phyloP scores from a whole-genome alignment of 2,329 filamentous ascomycete species.

The Thielaviopsis cerberus region DNA sequence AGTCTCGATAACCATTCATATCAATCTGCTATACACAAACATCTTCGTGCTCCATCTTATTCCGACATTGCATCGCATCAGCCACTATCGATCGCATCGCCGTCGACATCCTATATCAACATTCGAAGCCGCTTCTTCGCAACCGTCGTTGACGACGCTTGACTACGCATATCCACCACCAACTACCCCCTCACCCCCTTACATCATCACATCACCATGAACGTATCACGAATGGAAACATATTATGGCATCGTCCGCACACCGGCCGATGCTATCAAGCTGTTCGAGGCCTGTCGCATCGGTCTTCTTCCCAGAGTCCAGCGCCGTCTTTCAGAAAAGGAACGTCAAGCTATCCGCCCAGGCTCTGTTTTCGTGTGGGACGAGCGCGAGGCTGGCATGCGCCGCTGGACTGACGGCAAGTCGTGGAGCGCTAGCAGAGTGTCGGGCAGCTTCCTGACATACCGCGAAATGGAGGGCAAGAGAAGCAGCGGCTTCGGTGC shows the following conservation, averaged over 20 bases:
- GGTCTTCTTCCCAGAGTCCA: conserved; percentile 83
- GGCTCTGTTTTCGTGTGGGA: conserved; percentile 99
- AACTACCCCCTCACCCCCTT: not conserved
- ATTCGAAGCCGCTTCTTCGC: not conserved
- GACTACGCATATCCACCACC: not conserved
- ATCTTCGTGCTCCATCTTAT: not conserved
- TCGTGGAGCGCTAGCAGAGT: conserved; percentile 97
- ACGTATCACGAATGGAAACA: conserved; percentile 57
- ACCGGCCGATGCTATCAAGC: conserved; percentile 88
- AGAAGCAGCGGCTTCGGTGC: conserved; percentile 58
- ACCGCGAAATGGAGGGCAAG: conserved; percentile 98
- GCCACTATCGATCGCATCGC: not conserved
- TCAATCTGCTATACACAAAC: not conserved
- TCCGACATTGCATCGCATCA: not conserved
- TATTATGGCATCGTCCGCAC: conserved; percentile 90
- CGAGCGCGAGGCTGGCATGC: conserved; percentile 93
- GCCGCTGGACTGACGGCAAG: conserved; percentile 95
- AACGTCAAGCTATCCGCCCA: conserved; percentile 85
- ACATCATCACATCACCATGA: not conserved
- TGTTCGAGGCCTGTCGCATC: conserved; percentile 91
- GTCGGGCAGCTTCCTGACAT: conserved; percentile 91
- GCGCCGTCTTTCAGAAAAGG: conserved; percentile 83
- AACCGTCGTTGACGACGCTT: not conserved
- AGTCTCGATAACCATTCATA: not conserved
- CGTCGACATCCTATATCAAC: not conserved